These are phyloP conservation scores for Cenococcum geophilum DNA, from an alignment of 495 filamentous ascomycete genomes.

Conservation along the genomic window DNA sequence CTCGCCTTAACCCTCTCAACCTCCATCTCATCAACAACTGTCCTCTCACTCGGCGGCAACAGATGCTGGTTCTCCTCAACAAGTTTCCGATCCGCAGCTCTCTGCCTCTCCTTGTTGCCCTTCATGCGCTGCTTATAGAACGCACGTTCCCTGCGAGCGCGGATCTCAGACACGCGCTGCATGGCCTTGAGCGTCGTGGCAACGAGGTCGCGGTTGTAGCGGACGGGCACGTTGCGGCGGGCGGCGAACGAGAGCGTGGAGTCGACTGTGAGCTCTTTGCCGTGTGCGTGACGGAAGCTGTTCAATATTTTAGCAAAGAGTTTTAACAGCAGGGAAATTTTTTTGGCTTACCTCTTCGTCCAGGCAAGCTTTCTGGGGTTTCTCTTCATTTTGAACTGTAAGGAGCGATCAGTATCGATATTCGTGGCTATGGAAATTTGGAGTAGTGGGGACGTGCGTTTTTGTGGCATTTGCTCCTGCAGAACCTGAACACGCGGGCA, in stretches of 20 bases:
- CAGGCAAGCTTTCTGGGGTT: conserved; percentile 57
- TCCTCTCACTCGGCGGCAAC: conserved; percentile 47
- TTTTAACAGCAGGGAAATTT: background rate
- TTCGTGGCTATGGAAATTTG: conserved; percentile 4
- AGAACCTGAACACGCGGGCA: conserved; percentile 65
- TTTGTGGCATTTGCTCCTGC: conserved; percentile 67
- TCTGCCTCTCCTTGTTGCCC: conserved; percentile 75
- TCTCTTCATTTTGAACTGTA: conserved; percentile 91
- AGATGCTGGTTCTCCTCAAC: conserved; percentile 90
- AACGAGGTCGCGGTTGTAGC: conserved; percentile 89
- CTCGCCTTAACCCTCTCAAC: conserved; percentile 35
- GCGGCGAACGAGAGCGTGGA: conserved; percentile 84
- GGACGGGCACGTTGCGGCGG: conserved; percentile 87
- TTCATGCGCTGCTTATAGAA: conserved; percentile 92
- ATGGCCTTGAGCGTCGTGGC: conserved; percentile 84
- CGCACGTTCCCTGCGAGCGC: conserved; percentile 69
- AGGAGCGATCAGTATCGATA: background rate
- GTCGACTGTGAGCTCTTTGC: conserved; percentile 85
- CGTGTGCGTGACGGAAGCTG: conserved; percentile 36
- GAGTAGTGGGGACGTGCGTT: conserved; percentile 10
- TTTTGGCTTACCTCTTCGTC: conserved; percentile 31
- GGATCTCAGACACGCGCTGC: conserved; percentile 83
- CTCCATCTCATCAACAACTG: conserved; percentile 39
- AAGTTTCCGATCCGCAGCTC: conserved; percentile 72
- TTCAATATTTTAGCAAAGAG: background rate